A percentile compares a stretch with the other conserved stretches of the same genome.
Evolutionary conservation across 768 basidiomycete species (phyloP).

Genomic region (Glaciozyma antarctica): DNA sequence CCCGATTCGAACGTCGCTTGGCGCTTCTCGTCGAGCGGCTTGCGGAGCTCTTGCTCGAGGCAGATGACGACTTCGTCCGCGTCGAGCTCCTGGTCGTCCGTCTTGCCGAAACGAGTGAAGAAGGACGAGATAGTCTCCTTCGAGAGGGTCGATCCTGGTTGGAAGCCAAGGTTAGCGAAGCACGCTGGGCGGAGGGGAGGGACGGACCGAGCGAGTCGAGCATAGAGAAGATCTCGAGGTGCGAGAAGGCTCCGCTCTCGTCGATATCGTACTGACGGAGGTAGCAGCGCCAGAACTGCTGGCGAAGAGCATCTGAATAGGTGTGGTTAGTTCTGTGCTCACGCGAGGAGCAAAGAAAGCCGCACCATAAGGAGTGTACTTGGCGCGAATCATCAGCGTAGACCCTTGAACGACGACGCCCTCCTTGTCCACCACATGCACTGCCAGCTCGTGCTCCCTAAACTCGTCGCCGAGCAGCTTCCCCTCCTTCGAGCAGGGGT

Average conservation of each 20-base stretch:
- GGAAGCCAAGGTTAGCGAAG: too few species aligned
- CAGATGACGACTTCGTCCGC: constrained; percentile 70
- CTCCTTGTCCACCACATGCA: constrained; percentile 44
- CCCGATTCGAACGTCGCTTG: constrained; percentile 39
- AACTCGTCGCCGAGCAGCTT: constrained; percentile 49
- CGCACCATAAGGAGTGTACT: constrained; percentile 73
- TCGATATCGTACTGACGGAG: constrained; percentile 83
- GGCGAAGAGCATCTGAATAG: constrained; percentile 54
- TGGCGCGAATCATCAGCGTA: constrained; percentile 66
- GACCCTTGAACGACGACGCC: constrained; percentile 49
- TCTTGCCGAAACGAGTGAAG: constrained; percentile 62
- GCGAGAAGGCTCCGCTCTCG: constrained; percentile 62
- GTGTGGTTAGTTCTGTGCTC: neutral
- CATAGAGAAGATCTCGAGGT: constrained; percentile 84
- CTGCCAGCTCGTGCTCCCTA: constrained; percentile 58
- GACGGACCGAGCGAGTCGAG: constrained; percentile 74
- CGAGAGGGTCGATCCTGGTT: constrained; percentile 60
- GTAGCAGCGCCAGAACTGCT: constrained; percentile 53
- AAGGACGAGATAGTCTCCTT: constrained; percentile 67
- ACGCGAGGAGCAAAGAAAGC: neutral
- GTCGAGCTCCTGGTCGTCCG: constrained; percentile 56
- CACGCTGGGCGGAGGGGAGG: too few species aligned
- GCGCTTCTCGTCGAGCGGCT: constrained; percentile 63
- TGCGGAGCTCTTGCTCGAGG: constrained; percentile 71
- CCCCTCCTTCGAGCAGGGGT: constrained; percentile 49